Base-by-base conservation (phyloP, 2,329 filamentous ascomycete genomes). In the Penicillium sclerotigenum region DNA sequence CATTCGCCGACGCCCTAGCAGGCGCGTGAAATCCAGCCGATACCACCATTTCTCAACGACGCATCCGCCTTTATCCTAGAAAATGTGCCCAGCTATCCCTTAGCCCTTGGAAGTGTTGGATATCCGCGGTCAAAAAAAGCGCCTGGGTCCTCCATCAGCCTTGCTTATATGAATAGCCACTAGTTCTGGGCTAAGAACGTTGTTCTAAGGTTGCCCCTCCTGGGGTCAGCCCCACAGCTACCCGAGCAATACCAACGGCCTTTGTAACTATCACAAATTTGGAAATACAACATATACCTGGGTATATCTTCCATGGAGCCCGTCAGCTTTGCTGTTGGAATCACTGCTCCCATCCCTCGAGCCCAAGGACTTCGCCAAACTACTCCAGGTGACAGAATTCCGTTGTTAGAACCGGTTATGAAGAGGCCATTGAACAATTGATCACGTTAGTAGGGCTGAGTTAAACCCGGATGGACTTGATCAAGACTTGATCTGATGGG, bases 281-380 rank as follows among this genome's bases (percentile, higher is more conserved):
- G 31, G 16, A 16, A 33, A 14, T 33, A 33, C 14, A 33, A 33
- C 31, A 1, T 14, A 16, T 16, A 33, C 13, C 33, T 36, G n/a
- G 33, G 14, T 14, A 14, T 22, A 14, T 33, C 29, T 28, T 20
- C 79, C 50, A 72, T 85, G 53, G 53, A 59, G 13, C 53, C 57
- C 13, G 49, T 38, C 16, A 47, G 49, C 13, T 48, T 59, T 33
- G 49, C 49, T 3, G 50, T 59, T 11, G 54, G 57, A 14, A 34
- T n/a, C n/a, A n/a, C n/a, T n/a, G n/a, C n/a, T n/a, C n/a, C n/a
- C n/a, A n/a, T n/a, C n/a, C n/a, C n/a, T n/a, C n/a, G n/a, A n/a
- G n/a, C n/a, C n/a, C n/a, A n/a, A n/a, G n/a, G n/a, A n/a, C n/a
- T n/a, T n/a, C n/a, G n/a, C n/a, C n/a, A n/a, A n/a, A n/a, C n/a